A percentile compares a stretch with the other conserved stretches of the same genome.
phyloP scores from a whole-genome alignment of 305 asterid species.

The Plantago lanceolata region DNA sequence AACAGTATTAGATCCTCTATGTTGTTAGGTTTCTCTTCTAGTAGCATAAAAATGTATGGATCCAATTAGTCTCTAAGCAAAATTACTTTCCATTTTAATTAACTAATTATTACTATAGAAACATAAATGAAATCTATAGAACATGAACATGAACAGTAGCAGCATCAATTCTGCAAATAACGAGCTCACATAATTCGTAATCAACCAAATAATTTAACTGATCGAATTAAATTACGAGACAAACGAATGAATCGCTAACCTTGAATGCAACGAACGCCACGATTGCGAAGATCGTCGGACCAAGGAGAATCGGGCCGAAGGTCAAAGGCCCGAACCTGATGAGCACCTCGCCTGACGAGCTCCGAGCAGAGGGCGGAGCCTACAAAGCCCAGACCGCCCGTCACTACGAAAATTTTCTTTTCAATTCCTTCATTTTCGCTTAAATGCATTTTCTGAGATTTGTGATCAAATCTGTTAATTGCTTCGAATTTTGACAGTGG shows the following conservation, averaged over 20 bases:
- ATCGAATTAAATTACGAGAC: background rate
- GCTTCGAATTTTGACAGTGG: background rate
- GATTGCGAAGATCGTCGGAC: slow-evolving; percentile 53
- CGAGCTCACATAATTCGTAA: background rate
- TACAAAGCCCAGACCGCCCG: slow-evolving; percentile 85
- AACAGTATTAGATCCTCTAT: too few relatives aligned
- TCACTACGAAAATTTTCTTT: slow-evolving; percentile 62
- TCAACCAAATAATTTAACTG: background rate
- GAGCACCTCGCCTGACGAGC: slow-evolving; percentile 76
- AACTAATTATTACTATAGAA: background rate
- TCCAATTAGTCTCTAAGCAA: background rate
- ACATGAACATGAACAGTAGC: too few relatives aligned
- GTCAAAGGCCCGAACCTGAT: slow-evolving; percentile 72
- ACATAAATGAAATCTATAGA: background rate
- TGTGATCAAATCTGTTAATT: background rate
- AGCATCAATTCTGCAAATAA: background rate
- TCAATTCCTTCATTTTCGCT: slow-evolving; percentile 96
- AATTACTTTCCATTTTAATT: too few relatives aligned
- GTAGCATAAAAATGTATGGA: too few relatives aligned
- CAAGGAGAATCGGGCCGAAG: slow-evolving; percentile 67
- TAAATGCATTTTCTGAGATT: slow-evolving; percentile 52
- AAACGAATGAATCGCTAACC: slow-evolving; percentile 33
- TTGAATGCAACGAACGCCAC: slow-evolving; percentile 54
- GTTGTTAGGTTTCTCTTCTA: too few relatives aligned
- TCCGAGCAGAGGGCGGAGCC: slow-evolving; percentile 90